Evolutionary conservation across 139 green algal species (phyloP), one percentile per base, ranked within the genome.

Genomic region (Choricystis sp.): DNA sequence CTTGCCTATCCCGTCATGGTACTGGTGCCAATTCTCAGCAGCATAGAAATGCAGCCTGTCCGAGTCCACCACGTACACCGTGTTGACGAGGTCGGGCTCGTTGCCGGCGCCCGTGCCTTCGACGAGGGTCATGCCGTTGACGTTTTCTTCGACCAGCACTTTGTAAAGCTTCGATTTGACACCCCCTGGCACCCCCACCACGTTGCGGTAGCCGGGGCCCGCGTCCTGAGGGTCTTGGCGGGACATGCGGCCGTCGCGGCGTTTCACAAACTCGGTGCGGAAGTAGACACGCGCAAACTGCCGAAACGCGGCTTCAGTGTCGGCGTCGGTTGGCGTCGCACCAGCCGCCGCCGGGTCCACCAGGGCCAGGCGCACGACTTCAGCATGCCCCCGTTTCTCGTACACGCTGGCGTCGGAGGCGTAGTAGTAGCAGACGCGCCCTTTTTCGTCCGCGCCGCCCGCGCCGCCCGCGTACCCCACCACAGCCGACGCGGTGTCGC

Each of bases 21-120:
- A 86, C 76, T 96, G 88, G 68, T 96, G 88, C 75, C 92, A 96
- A 62, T 62, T 23, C 74, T 96, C 88, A 2, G 88, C 88, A 4
- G 61, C 72, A 75, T 92, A 79, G 68, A 94, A 94, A 19, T 77
- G 79, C 57, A 92, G 68, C 61, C 69, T 26, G 56, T 69, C 66
- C 26, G 74, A 83, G 72, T 96, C 85, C 30, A 90, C 72, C 55
- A 77, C 26, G 31, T 66, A 77, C 31, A 81, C 68, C 0, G 56
- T 69, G 69, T 88, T 87, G 60, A 88, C 60, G 4, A 79, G 28
- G 69, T 89, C 83, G 21, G 56, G 66, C 40, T 66, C 55, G 56
- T 85, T 85, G 25, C 83, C 82, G 0, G 61, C 30, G 21, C 85
- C 85, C 29, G 72, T 72, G 24, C 77, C 58, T n/a, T n/a, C n/a